These are phyloP conservation scores for Veloporphyrellus conicus DNA, from an alignment of 1,284 basidiomycete genomes.

Conservation along the genomic window DNA sequence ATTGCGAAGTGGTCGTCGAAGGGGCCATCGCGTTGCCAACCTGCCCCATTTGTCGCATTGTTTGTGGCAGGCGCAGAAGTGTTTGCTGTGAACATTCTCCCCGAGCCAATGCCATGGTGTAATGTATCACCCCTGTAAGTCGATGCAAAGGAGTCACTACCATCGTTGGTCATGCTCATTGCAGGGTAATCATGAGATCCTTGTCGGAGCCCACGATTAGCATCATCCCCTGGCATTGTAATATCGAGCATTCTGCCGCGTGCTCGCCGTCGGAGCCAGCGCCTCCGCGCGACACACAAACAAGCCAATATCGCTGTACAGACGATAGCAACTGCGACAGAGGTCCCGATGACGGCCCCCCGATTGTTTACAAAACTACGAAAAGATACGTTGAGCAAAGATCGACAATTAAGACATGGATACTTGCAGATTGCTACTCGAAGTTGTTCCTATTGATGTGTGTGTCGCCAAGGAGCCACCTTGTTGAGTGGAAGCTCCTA, in stretches of 20 bases:
- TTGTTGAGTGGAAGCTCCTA: conserved; percentile 40
- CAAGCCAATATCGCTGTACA: conserved; percentile 36
- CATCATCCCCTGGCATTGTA: conserved; percentile 34
- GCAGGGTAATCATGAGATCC: conserved; percentile 20
- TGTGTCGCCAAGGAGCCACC: conserved; percentile 42
- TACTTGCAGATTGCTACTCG: conserved; percentile 20
- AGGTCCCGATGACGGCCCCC: conserved; percentile 54
- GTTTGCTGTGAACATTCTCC: neutral
- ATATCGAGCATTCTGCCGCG: conserved; percentile 36
- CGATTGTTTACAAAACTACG: conserved; percentile 52
- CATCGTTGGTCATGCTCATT: conserved; percentile 9
- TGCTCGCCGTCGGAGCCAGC: conserved; percentile 36
- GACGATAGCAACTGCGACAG: conserved; percentile 49
- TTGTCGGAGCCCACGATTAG: conserved; percentile 26
- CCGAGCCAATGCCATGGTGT: neutral
- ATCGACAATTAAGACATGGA: neutral
- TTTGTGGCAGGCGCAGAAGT: neutral
- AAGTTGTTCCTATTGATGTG: conserved; percentile 40
- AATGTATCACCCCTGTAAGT: neutral
- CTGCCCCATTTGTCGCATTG: neutral
- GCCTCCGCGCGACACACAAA: conserved; percentile 39
- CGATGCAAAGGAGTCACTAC: neutral
- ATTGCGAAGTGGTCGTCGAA: conserved; percentile 1
- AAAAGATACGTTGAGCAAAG: conserved; percentile 3
- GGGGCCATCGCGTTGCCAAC: neutral